Percentiles rank a stretch among this genome's conserved stretches.
phyloP scores from a whole-genome alignment of 768 basidiomycete genomes.

The Amanita fuliginea region DNA sequence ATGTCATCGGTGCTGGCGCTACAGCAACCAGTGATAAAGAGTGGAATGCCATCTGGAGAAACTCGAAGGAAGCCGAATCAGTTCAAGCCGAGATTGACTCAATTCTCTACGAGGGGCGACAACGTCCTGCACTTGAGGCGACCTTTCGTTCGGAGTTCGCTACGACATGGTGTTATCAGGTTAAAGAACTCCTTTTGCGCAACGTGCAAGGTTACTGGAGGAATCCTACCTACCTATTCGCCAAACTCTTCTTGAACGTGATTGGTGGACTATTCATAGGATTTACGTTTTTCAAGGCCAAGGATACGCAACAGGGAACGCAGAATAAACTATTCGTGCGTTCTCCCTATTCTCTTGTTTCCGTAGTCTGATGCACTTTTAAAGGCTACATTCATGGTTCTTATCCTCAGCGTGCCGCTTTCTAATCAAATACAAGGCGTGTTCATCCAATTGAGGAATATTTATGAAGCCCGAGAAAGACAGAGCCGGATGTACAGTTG shows the following conservation, averaged over 20 bases:
- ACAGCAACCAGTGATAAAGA: conserved; percentile 41
- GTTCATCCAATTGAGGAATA: conserved; percentile 44
- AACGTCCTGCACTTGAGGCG: conserved; percentile 24
- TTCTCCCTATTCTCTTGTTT: conserved; percentile 11
- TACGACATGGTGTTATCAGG: conserved; percentile 41
- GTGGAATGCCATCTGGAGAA: conserved; percentile 50
- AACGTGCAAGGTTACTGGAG: conserved; percentile 40
- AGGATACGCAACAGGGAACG: conserved; percentile 42
- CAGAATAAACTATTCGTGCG: conserved; percentile 59
- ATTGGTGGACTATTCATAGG: conserved; percentile 45
- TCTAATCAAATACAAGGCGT: conserved; percentile 55
- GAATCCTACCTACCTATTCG: conserved; percentile 46
- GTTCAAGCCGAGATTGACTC: conserved; percentile 28
- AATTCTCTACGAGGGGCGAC: conserved; percentile 39
- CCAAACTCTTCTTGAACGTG: conserved; percentile 46
- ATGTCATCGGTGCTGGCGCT: conserved; percentile 67
- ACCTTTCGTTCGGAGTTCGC: conserved; percentile 36
- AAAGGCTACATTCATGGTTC: conserved; percentile 46
- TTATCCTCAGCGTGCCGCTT: conserved; percentile 40
- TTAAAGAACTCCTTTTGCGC: conserved; percentile 31
- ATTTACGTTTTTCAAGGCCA: conserved; percentile 52
- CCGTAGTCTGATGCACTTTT: background rate
- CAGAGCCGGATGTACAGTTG: conserved; percentile 58
- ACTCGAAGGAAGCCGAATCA: conserved; percentile 31
- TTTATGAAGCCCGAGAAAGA: conserved; percentile 62